These are phyloP conservation scores for Platanus orientalis DNA, from an alignment of 164 flowering plant species.

Conservation along the genomic window DNA sequence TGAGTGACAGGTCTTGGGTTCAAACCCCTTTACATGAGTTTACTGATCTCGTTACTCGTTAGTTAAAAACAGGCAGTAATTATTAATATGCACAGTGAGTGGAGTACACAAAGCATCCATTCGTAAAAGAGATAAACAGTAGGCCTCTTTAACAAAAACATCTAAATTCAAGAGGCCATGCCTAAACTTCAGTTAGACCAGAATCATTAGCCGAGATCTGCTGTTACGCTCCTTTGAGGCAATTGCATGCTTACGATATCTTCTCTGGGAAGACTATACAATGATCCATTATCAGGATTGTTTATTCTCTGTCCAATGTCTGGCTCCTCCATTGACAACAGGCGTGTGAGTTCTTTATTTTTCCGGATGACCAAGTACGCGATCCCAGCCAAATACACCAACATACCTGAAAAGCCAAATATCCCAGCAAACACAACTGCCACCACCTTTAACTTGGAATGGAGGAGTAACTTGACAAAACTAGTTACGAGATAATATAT, in stretches of 20 bases:
- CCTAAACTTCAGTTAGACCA: no score
- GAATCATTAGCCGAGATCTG: constrained; percentile 23
- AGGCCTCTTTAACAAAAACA: no score
- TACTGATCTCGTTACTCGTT: no score
- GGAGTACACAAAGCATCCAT: no score
- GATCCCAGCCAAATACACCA: constrained; percentile 64
- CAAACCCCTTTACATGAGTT: no score
- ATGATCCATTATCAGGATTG: constrained; percentile 19
- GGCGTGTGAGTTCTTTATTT: constrained; percentile 39
- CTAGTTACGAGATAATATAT: constrained; percentile 56
- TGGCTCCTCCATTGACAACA: constrained; percentile 40
- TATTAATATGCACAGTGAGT: no score
- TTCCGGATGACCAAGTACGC: constrained; percentile 62
- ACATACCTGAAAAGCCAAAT: constrained; percentile 56
- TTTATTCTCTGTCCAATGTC: constrained; percentile 21
- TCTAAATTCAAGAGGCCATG: no score
- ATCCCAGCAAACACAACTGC: constrained; percentile 47
- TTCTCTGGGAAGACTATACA: constrained; percentile 50
- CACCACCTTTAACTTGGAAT: constrained; percentile 33
- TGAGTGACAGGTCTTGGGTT: no score
- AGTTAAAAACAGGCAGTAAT: no score
- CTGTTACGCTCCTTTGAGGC: constrained; percentile 40
- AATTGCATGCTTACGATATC: constrained; percentile 80
- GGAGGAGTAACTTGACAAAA: constrained; percentile 57
- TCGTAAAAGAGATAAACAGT: no score